Evolutionary conservation across 148 eudicot species (phyloP), one percentile per base, ranked within the genome.

Genomic region (Fagopyrum esculentum): DNA sequence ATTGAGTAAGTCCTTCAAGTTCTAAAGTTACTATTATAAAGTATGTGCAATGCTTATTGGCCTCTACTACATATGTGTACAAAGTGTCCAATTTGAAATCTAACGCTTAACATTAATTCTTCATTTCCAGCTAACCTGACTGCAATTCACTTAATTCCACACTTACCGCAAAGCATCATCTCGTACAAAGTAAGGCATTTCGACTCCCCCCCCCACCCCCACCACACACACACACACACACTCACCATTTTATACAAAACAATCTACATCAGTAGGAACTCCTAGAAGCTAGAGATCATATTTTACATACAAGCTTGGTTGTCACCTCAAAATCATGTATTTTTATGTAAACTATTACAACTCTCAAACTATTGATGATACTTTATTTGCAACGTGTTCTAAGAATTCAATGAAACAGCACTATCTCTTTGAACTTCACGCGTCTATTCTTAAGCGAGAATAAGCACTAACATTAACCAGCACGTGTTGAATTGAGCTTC

Each of bases 401-500:
- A 2, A 10, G 8, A 59, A n/a, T 19, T 59, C 64, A 22, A 19
- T 6, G 64, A 19, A 59, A 59, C 35, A 59, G 3, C 30, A 29
- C 16, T 63, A 19, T 30, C 30, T 59, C 59, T 22, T 19, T 59
- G 66, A 59, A 59, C 35, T 5, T 19, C 40, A 9, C 12, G 26
- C 2, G 40, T 26, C 19, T 59, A 5, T 22, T 22, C 35, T 59
- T 26, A 59, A 59, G 66, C 12, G 66, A 19, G 12, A 22, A 22
- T 59, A 63, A 63, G 45, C 69, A 63, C 29, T 63, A 29, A 29
- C 44, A 63, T 63, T 63, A 29, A 43, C 66, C 69, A 63, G 45
- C 6, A 63, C 15, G 35, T 63, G 69, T 63, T 63, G 16, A 44
- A 63, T 30, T 30, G 44, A 63, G 69, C 69, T 57, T 57, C 64